Evolutionary conservation across 148 eudicot species (phyloP).

Genomic region (Amaranthus palmeri): DNA sequence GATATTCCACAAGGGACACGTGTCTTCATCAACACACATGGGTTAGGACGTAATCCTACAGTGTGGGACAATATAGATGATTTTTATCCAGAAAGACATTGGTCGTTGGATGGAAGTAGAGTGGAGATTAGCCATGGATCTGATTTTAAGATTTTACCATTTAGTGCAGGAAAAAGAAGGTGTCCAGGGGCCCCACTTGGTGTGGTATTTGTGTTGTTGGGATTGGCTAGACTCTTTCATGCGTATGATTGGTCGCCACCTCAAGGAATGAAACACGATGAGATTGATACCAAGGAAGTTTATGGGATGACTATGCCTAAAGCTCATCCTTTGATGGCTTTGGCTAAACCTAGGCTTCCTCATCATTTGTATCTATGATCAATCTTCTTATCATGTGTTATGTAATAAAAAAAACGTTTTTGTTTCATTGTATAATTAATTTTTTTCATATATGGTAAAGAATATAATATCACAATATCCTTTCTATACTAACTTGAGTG

Average conservation of each 20-base stretch:
- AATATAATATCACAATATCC: too few relatives aligned
- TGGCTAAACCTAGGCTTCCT: slow-evolving; percentile 70
- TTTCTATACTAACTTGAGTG: too few relatives aligned
- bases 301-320: slow-evolving; percentile 99
- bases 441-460: too few relatives aligned
- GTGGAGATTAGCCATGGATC: slow-evolving; percentile 95
- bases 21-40: slow-evolving; percentile 95
- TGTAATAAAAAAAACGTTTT: too few relatives aligned
- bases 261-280: slow-evolving; percentile 45
- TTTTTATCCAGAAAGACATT: slow-evolving; percentile 75
- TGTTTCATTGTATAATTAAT: too few relatives aligned
- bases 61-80: slow-evolving; percentile 63
- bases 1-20: slow-evolving; percentile 77
- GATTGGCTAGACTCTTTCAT: slow-evolving; percentile 79
- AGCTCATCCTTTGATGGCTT: slow-evolving; percentile 60
- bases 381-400: too few relatives aligned
- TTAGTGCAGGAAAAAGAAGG: slow-evolving; percentile 86
- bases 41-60: slow-evolving; percentile 60
- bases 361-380: slow-evolving; percentile 42
- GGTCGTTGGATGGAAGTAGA: slow-evolving; percentile 52
- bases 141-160: slow-evolving; percentile 88
- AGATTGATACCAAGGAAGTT: slow-evolving; percentile 71
- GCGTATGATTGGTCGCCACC: slow-evolving; percentile 82
- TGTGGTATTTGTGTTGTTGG: slow-evolving; percentile 75
- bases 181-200: slow-evolving; percentile 99